Evolutionary conservation across 768 basidiomycete species (phyloP).

Genomic region (Kwoniella sp.): DNA sequence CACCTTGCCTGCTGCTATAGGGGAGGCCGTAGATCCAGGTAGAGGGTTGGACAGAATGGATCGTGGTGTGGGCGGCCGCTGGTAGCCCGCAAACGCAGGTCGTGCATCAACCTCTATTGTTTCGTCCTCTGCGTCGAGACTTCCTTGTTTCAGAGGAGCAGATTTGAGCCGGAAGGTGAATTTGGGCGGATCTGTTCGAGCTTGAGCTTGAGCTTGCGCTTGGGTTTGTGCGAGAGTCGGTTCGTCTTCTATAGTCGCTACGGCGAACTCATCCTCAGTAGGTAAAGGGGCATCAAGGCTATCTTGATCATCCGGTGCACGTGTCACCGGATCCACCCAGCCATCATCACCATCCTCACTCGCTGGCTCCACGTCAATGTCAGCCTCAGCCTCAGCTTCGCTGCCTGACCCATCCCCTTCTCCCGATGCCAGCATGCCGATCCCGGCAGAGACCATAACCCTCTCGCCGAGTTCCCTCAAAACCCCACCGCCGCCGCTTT

Average conservation of each 20-base stretch:
- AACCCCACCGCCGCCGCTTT: slow-evolving; percentile 11
- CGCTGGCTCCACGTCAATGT: slow-evolving; percentile 16
- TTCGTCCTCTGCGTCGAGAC: slow-evolving; percentile 4
- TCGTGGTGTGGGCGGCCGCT: slow-evolving; percentile 26
- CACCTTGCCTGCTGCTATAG: background rate
- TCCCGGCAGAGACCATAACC: slow-evolving; percentile 21
- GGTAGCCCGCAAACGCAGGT: slow-evolving; percentile 6
- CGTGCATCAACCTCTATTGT: background rate
- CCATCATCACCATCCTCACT: slow-evolving; percentile 12
- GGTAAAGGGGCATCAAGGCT: slow-evolving; percentile 22
- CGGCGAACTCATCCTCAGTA: slow-evolving; percentile 27
- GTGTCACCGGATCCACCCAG: slow-evolving; percentile 49
- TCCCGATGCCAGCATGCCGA: background rate
- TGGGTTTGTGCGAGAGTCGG: slow-evolving; percentile 5
- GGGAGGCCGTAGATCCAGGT: background rate
- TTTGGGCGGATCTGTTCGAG: slow-evolving; percentile 13
- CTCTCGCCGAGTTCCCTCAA: slow-evolving; percentile 25
- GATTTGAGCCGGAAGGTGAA: slow-evolving; percentile 36
- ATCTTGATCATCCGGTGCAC: slow-evolving; percentile 32
- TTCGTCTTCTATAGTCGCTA: slow-evolving; percentile 26
- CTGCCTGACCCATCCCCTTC: slow-evolving; percentile 9
- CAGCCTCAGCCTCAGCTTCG: slow-evolving; percentile 19
- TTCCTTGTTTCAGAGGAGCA: slow-evolving; percentile 17
- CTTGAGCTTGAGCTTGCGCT: background rate
- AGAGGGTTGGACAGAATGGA: slow-evolving; percentile 45